Base-by-base conservation (phyloP, 805 yeast species). In the Candida vaughaniae region DNA sequence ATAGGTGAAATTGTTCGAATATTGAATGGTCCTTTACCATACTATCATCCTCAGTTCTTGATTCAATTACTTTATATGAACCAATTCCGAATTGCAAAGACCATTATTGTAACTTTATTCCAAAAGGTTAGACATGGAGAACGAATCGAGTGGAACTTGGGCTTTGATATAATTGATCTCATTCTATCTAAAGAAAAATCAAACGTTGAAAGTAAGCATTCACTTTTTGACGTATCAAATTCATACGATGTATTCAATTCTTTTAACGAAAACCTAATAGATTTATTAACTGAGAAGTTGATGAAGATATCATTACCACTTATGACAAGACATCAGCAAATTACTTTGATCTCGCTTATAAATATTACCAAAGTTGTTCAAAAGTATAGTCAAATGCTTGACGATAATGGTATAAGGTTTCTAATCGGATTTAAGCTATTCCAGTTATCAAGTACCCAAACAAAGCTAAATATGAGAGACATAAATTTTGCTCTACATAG, bases 311-410 rank as follows among this genome's bases (percentile, higher is more conserved):
- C 91, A 1, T 63, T 90, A 18, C 96, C 96, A 0, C 81, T 82
- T 43, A 56, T 90, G 19, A 88, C 96, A 0, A 78, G 96, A 42
- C 97, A 90, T 61, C 96, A 90, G 56, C 98, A 90, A 53, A 79
- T 82, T 19, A 88, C 96, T 0, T 69, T 90, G 18, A 69, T 82
- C 1, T 77, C 85, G 11, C 78, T 87, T 2, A 68, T 87, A 5
- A 80, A 77, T 32, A 81, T 89, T 2, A 64, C 85, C 17, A 66
- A 71, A 16, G 78, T 77, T 12, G 71, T 86, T 4, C 69, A 71
- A 10, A 66, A 68, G 34, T 69, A 67, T 29, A 30, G 67, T 25
- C 50, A 59, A 9, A 48, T 71, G 6, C 53, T 80, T 17, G 91
- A 83, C 53, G 60, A 62, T 26, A 82, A 83, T 56, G 96, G 95